Percentiles rank a stretch among this genome's conserved stretches.
Evolutionary conservation across 805 yeast genomes (phyloP).

Genomic region (Metschnikowia arizonensis): DNA sequence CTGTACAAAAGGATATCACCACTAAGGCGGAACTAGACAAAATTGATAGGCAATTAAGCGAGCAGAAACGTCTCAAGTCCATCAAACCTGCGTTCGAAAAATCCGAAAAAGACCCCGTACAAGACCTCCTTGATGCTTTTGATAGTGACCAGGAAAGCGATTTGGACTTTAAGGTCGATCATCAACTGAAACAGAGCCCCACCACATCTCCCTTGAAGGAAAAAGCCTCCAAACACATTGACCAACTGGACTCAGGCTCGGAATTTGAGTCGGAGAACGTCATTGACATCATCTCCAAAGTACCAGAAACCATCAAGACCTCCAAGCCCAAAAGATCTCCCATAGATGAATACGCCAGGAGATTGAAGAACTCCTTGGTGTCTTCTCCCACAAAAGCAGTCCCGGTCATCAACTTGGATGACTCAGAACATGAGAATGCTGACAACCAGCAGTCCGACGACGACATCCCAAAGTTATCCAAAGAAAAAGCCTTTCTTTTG

Average conservation of each 20-base stretch:
- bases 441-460: conserved; percentile 10
- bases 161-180: conserved; percentile 3
- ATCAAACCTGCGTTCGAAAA: conserved; percentile 31
- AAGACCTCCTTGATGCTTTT: conserved; percentile 33
- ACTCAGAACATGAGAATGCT: conserved; percentile 23
- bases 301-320: conserved; percentile 1
- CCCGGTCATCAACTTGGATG: conserved; percentile 25
- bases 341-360: conserved; percentile 34
- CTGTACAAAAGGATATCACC: conserved; percentile 16
- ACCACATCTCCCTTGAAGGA: conserved; percentile 28
- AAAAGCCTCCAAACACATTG: background rate
- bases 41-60: conserved; percentile 31
- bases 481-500: conserved; percentile 29
- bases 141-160: conserved; percentile 20
- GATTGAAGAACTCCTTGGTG: conserved; percentile 24
- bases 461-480: conserved; percentile 29
- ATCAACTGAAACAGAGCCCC: conserved; percentile 25
- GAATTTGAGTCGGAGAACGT: conserved; percentile 12
- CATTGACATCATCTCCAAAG: conserved; percentile 11
- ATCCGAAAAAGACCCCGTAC: conserved; percentile 25
- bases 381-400: conserved; percentile 24
- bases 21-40: conserved; percentile 28
- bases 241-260: conserved; percentile 9
- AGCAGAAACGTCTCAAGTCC: conserved; percentile 29
- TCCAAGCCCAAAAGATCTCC: conserved; percentile 20